Percentiles rank a stretch among this genome's conserved stretches.
These are phyloP conservation scores for Discostella pseudostelligera DNA, from an alignment of 108 stramenopile genomes.

Conservation along the genomic window DNA sequence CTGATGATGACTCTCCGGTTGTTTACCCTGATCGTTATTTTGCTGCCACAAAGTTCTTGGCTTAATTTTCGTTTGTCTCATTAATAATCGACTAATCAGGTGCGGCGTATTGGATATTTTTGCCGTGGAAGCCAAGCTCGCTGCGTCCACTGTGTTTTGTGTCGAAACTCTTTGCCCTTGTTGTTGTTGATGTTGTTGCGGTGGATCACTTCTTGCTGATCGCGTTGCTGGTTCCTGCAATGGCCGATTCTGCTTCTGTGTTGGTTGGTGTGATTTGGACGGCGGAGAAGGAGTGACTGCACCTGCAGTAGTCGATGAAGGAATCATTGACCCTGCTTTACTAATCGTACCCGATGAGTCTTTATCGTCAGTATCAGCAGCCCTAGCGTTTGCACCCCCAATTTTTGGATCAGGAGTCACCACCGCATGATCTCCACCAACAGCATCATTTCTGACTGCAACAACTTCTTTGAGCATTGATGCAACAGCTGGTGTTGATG, in stretches of 20 bases:
- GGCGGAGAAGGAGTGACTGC: slow-evolving; percentile 18
- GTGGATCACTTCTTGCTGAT: background rate
- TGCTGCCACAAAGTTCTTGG: background rate
- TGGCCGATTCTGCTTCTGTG: background rate
- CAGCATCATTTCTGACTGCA: background rate
- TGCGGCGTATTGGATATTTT: slow-evolving; percentile 21
- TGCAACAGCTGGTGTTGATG: background rate
- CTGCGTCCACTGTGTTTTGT: background rate
- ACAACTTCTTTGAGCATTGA: background rate
- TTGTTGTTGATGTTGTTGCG: background rate
- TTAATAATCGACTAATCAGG: slow-evolving; percentile 25
- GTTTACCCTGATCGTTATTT: background rate
- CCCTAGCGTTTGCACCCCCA: background rate
- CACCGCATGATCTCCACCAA: background rate
- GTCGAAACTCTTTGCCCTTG: background rate
- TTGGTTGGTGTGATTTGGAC: background rate
- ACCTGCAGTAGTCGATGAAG: background rate
- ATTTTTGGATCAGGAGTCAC: slow-evolving; percentile 6
- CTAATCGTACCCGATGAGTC: background rate
- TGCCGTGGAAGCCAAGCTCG: slow-evolving; percentile 2
- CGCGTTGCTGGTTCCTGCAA: background rate
- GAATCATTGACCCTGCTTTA: background rate
- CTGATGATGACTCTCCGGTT: background rate
- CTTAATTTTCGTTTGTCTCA: background rate
- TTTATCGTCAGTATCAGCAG: background rate